Conservation (phyloP, 1,284 basidiomycete genomes). For the Papiliotrema flavescens region DNA sequence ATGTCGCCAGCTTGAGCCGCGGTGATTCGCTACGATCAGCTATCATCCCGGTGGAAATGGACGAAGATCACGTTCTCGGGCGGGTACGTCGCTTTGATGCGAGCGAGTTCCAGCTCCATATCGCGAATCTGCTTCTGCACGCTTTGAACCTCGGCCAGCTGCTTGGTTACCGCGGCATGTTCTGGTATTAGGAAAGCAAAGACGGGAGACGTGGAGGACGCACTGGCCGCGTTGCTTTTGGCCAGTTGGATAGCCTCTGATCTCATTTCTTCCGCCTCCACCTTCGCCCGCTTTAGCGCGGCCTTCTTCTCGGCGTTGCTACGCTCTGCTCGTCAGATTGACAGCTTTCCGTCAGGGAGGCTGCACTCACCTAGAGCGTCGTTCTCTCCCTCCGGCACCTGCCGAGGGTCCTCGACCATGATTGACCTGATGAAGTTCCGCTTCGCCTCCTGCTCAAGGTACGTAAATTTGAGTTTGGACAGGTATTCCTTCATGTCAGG, state of each 20-base stretch:
- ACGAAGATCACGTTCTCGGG: conserved; percentile 46
- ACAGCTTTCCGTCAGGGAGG: not conserved
- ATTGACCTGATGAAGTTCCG: conserved; percentile 77
- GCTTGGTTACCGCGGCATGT: conserved; percentile 24
- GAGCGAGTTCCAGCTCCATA: conserved; percentile 68
- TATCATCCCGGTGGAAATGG: not conserved
- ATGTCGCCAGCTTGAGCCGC: conserved; percentile 65
- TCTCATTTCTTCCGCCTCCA: conserved; percentile 59
- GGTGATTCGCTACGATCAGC: conserved; percentile 60
- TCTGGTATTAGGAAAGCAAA: conserved; percentile 14
- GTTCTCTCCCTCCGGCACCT: conserved; percentile 69
- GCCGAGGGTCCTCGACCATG: conserved; percentile 70
- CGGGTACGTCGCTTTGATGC: conserved; percentile 72
- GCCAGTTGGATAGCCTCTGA: conserved; percentile 54
- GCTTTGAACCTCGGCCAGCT: conserved; percentile 57
- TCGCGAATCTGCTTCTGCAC: conserved; percentile 73
- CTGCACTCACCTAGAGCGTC: conserved; percentile 51
- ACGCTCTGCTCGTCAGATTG: conserved; percentile 45
- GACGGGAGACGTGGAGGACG: conserved; percentile 8
- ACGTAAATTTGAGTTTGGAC: conserved; percentile 78
- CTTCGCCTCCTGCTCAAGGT: conserved; percentile 81
- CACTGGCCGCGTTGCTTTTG: conserved; percentile 32
- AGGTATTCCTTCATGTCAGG: conserved; percentile 59
- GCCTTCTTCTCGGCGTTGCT: conserved; percentile 68
- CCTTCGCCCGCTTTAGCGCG: conserved; percentile 62